phyloP scores from a whole-genome alignment of 2,329 filamentous ascomycete species.

The Pyrenochaeta sp. region DNA sequence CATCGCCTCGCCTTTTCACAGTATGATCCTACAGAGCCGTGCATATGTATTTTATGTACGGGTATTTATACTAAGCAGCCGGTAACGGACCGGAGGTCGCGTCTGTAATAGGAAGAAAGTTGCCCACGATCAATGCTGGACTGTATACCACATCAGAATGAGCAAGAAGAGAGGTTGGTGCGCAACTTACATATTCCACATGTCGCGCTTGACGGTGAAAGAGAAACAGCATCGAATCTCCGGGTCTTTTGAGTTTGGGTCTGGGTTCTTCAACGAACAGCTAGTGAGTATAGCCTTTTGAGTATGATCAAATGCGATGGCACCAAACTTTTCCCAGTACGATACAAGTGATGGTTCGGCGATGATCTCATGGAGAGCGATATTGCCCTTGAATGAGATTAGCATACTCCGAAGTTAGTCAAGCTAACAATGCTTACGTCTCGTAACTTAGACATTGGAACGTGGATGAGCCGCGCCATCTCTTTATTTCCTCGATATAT shows the following conservation, averaged over 20 bases:
- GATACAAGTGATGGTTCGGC: slow-evolving; percentile 93
- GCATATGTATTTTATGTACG: not conserved
- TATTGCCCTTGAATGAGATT: slow-evolving; percentile 74
- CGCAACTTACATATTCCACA: slow-evolving; percentile 87
- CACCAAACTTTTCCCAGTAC: slow-evolving; percentile 99
- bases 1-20: not conserved
- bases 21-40: not conserved
- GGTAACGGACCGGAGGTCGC: slow-evolving; percentile 32
- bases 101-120: slow-evolving; percentile 88
- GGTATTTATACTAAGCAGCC: slow-evolving; percentile 9
- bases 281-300: slow-evolving; percentile 96
- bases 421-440: slow-evolving; percentile 70
- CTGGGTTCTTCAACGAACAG: slow-evolving; percentile 83
- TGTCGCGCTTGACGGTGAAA: slow-evolving; percentile 93
- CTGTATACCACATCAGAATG: slow-evolving; percentile 53
- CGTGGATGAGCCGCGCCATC: slow-evolving; percentile 95
- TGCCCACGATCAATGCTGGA: slow-evolving; percentile 93
- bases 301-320: slow-evolving; percentile 91
- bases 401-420: slow-evolving; percentile 5
- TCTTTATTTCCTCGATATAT: slow-evolving; percentile 98
- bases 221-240: slow-evolving; percentile 95
- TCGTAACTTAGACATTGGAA: slow-evolving; percentile 87
- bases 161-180: not conserved
- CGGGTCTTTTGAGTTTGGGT: slow-evolving; percentile 68
- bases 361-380: slow-evolving; percentile 94